Conservation (phyloP, 2,329 filamentous ascomycete species). For the Teratosphaeria pseudoeucalypti region DNA sequence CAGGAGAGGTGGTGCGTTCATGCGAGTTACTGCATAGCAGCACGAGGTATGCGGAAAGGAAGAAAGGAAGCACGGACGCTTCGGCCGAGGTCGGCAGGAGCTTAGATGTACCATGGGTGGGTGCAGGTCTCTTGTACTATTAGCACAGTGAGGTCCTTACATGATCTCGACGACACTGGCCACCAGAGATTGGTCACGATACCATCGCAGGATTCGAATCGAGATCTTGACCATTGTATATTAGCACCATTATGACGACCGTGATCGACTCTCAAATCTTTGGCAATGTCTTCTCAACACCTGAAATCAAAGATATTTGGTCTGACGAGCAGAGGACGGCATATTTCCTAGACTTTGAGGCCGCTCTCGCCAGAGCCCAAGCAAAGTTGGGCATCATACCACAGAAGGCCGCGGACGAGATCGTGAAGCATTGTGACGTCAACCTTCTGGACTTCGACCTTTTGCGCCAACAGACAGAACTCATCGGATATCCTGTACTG, state of each 20-base stretch:
- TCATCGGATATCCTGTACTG: slow-evolving; percentile 23
- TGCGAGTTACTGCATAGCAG: neutral
- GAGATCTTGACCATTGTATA: neutral
- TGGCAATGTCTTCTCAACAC: slow-evolving; percentile 19
- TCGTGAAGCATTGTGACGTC: slow-evolving; percentile 16
- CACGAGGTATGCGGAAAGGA: neutral
- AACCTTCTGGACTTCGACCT: slow-evolving; percentile 13
- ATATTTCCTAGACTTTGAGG: slow-evolving; percentile 23
- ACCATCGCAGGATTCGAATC: neutral
- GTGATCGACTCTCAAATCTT: slow-evolving; percentile 22
- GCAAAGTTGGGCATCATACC: slow-evolving; percentile 22
- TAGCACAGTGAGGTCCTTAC: neutral
- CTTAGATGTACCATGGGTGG: neutral
- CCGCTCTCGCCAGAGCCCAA: slow-evolving; percentile 19
- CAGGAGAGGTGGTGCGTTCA: neutral
- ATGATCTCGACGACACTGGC: neutral
- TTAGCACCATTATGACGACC: slow-evolving; percentile 15
- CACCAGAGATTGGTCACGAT: neutral
- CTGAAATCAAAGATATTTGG: slow-evolving; percentile 19
- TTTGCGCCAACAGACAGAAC: slow-evolving; percentile 18
- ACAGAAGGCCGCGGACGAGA: slow-evolving; percentile 18
- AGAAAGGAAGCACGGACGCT: neutral
- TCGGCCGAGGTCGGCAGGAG: neutral
- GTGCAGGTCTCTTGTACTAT: neutral
- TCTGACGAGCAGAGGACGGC: slow-evolving; percentile 18